These are phyloP conservation scores for Saccharomycopsis oosterbeekiorum DNA, from an alignment of 805 yeast species.

Conservation along the genomic window DNA sequence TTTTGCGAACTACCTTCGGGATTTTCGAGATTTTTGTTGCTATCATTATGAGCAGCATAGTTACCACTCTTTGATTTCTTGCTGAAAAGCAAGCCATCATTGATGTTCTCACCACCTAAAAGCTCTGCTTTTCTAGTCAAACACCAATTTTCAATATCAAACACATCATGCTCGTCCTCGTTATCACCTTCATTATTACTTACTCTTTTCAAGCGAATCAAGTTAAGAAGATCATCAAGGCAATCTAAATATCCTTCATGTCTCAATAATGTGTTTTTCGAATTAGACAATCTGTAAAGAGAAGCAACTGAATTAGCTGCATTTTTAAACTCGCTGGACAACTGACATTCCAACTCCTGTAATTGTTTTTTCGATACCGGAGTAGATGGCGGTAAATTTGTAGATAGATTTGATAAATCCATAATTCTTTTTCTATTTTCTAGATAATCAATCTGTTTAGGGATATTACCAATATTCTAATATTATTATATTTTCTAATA, in stretches of 20 bases:
- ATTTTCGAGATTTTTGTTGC: background rate
- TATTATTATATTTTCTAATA: too few relatives aligned
- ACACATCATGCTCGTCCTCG: constrained; percentile 25
- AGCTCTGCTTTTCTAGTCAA: constrained; percentile 38
- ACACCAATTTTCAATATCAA: constrained; percentile 45
- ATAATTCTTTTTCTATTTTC: constrained; percentile 23
- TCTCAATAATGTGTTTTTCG: constrained; percentile 36
- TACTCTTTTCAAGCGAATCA: constrained; percentile 24
- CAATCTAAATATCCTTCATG: constrained; percentile 55
- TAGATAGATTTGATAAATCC: constrained; percentile 57
- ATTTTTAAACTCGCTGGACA: constrained; percentile 53
- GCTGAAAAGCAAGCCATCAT: constrained; percentile 10
- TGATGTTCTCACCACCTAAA: constrained; percentile 19
- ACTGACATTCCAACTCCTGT: constrained; percentile 39
- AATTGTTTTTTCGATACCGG: constrained; percentile 40
- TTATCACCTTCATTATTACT: background rate
- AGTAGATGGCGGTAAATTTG: constrained; percentile 42
- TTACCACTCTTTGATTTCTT: background rate
- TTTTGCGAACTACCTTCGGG: background rate
- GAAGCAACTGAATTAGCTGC: constrained; percentile 68
- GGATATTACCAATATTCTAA: too few relatives aligned
- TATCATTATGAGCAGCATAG: too few relatives aligned
- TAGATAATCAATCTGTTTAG: too few relatives aligned
- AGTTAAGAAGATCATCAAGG: constrained; percentile 42
- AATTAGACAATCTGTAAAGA: constrained; percentile 50